Evolutionary conservation across 129 eudicot species (phyloP).

Genomic region (Lactuca sativa): DNA sequence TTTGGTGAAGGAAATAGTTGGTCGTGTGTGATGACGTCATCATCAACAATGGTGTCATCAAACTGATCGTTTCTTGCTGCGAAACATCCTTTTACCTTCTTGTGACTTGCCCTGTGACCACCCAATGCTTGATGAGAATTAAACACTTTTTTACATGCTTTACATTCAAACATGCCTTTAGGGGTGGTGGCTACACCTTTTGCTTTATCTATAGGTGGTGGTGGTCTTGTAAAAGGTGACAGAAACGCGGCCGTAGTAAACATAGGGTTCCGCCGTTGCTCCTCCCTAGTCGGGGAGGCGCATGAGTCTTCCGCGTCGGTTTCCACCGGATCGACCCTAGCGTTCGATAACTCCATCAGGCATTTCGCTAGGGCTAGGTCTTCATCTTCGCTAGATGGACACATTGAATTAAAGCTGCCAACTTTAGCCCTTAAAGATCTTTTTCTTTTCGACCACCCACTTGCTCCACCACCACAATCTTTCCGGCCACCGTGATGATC

Average conservation of each 20-base stretch:
- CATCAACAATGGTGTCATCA: conserved; percentile 43
- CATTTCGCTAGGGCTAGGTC: conserved; percentile 76
- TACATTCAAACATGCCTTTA: conserved; percentile 85
- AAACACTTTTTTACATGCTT: conserved; percentile 89
- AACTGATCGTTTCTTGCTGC: conserved; percentile 64
- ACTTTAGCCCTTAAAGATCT: conserved; percentile 74
- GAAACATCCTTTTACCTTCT: conserved; percentile 85
- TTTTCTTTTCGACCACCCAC: conserved; percentile 82
- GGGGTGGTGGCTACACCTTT: conserved; percentile 48
- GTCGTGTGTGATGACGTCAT: conserved; percentile 50
- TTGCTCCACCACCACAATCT: conserved; percentile 33
- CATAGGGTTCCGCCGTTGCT: conserved; percentile 49
- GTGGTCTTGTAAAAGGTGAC: conserved; percentile 29
- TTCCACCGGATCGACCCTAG: conserved; percentile 49
- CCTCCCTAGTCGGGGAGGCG: conserved; percentile 67
- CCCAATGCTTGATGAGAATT: conserved; percentile 95
- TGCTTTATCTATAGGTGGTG: conserved; percentile 39
- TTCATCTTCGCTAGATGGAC: conserved; percentile 62
- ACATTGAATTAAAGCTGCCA: conserved; percentile 41
- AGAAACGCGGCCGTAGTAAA: conserved; percentile 27
- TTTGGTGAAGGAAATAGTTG: conserved; percentile 54
- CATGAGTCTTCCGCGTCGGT: conserved; percentile 60
- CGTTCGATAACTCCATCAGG: conserved; percentile 67
- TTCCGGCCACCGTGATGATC: conserved; percentile 21
- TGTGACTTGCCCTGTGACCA: conserved; percentile 93